phyloP scores from a whole-genome alignment of 2,329 filamentous ascomycete species.

The Neoarthrinium moseri region DNA sequence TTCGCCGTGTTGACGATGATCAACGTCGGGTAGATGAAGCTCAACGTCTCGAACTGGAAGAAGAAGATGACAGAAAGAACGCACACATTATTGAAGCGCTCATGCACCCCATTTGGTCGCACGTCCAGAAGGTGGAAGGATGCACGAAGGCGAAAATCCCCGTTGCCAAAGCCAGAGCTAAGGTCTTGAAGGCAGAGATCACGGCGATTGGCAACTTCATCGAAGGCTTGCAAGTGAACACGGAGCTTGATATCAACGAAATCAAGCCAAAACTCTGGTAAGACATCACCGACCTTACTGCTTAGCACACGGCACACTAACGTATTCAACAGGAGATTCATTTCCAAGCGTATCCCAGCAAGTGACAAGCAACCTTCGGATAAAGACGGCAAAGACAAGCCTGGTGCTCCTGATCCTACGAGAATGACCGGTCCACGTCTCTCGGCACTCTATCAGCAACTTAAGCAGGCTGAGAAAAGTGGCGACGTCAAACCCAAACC shows the following conservation, averaged over 20 bases:
- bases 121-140: conserved; percentile 28
- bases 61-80: conserved; percentile 36
- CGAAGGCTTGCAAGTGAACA: conserved; percentile 29
- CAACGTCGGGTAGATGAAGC: conserved; percentile 53
- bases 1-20: conserved; percentile 51
- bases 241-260: conserved; percentile 24
- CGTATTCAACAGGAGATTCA: conserved; percentile 27
- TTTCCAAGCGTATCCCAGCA: conserved; percentile 32
- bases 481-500: conserved; percentile 22
- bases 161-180: conserved; percentile 29
- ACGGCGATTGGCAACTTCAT: conserved; percentile 34
- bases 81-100: conserved; percentile 28
- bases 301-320: conserved; percentile 13
- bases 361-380: conserved; percentile 19
- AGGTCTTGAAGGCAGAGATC: conserved; percentile 30
- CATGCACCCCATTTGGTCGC: conserved; percentile 32
- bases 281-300: conserved; percentile 7
- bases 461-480: conserved; percentile 25
- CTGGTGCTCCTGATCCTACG: conserved; percentile 11
- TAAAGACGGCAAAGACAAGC: conserved; percentile 19
- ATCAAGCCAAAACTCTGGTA: conserved; percentile 35
- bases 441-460: conserved; percentile 28
- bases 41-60: conserved; percentile 34
- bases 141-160: conserved; percentile 33
- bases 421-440: conserved; percentile 31